Evolutionary conservation across 2,329 filamentous ascomycete species (phyloP), one percentile per base, ranked within the genome.

Genomic region (Apiospora malaysiana): DNA sequence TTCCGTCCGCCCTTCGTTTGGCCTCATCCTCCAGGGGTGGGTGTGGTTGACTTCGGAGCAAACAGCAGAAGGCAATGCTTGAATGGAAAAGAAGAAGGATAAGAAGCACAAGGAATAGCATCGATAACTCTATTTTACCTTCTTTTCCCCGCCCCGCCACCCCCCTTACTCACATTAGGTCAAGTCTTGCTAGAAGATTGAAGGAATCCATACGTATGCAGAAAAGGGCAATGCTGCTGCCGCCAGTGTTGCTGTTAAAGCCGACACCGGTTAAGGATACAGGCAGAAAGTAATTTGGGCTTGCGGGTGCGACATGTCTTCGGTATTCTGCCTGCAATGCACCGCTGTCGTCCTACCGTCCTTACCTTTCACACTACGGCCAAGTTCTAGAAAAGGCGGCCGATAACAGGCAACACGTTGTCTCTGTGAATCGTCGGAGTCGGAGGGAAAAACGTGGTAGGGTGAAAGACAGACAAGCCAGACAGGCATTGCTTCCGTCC

Each of bases 331-430:
- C 21, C 51, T 37, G 27, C 25, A 37, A 59, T 63, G 56, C 56
- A n/a, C 9, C 56, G 32, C 56, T 40, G 32, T 7, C 18, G 32
- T 63, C 56, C 56, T 40, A 63, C 56, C 56, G n/a, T 40, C 21
- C 40, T 23, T n/a, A 9, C 56, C 21, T 40, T 63, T 40, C 18
- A 40, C 56, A 40, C 10, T 40, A 32, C 56, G 21, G 32, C 56
- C 56, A 63, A 63, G 21, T 67, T 68, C 66, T 68, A 68, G 66
- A 68, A 67, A 45, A 45, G n/a, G 43, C 66, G 66, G 66, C 16
- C n/a, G 66, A 47, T 16, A 47, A 47, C 66, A 68, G 56, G 66
- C 66, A 68, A 45, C 66, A 68, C 66, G 66, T 68, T 68, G 66
- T 47, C 42, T n/a, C 18, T 25, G 66, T 68, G 66, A 37, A n/a